These are phyloP conservation scores for Fusarium robinianum DNA, from an alignment of 2,329 filamentous ascomycete species.

Conservation along the genomic window DNA sequence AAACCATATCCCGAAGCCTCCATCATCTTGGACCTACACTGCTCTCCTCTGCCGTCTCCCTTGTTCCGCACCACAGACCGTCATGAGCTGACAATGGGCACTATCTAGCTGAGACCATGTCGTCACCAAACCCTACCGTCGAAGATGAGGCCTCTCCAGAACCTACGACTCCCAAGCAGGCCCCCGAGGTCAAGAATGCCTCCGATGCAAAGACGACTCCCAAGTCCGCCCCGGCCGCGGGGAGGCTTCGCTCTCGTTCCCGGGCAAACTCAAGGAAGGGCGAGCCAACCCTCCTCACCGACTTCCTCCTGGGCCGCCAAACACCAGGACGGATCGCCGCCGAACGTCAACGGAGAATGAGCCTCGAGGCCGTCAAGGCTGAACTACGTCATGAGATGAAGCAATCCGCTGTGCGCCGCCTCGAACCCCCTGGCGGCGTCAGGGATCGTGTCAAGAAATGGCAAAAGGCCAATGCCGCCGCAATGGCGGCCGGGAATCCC, in stretches of 20 bases:
- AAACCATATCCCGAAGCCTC: not conserved
- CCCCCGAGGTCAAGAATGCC: conserved; percentile 14
- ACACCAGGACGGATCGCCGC: conserved; percentile 60
- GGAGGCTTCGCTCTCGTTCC: conserved; percentile 37
- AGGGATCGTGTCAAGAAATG: conserved; percentile 80
- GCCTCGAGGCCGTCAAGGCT: conserved; percentile 62
- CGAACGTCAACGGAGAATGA: conserved; percentile 58
- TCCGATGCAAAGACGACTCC: conserved; percentile 40
- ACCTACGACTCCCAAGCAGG: conserved; percentile 29
- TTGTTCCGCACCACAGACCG: conserved; percentile 8
- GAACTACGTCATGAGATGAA: conserved; percentile 58
- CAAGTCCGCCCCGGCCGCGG: conserved; percentile 49
- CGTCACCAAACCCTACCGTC: conserved; percentile 34
- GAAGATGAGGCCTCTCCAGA: conserved; percentile 36
- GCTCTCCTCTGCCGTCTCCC: conserved; percentile 1
- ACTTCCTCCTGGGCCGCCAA: conserved; percentile 62
- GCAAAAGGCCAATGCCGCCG: conserved; percentile 77
- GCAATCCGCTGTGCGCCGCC: conserved; percentile 60
- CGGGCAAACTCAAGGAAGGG: conserved; percentile 47
- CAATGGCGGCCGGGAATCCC: conserved; percentile 57
- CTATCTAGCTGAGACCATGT: conserved; percentile 32
- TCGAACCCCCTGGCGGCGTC: conserved; percentile 69
- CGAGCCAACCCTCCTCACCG: conserved; percentile 54
- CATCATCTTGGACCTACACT: not conserved
- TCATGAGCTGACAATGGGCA: conserved; percentile 23